phyloP scores from a whole-genome alignment of 179 eudicot species.

The Actinidia polygama region DNA sequence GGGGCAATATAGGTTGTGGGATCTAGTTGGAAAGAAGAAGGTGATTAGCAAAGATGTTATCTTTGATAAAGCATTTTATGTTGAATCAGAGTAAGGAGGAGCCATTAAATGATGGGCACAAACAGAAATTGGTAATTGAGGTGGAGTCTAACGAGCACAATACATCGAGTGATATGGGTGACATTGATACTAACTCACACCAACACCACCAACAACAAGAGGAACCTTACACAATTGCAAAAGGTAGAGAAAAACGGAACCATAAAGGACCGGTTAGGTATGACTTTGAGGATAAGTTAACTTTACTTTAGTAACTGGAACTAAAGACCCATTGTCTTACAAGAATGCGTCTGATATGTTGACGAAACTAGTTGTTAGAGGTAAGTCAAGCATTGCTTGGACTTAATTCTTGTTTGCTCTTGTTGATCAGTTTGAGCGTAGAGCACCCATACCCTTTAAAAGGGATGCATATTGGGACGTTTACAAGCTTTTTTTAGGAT shows the following conservation, averaged over 20 bases:
- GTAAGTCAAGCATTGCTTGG: too few relatives aligned
- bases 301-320: background rate
- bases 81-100: background rate
- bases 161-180: background rate
- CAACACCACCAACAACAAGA: too few relatives aligned
- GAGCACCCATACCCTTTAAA: too few relatives aligned
- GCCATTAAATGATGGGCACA: fast-evolving
- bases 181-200: background rate
- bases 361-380: too few relatives aligned
- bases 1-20: too few relatives aligned
- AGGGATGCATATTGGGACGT: too few relatives aligned
- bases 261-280: background rate
- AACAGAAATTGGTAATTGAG: background rate
- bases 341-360: too few relatives aligned
- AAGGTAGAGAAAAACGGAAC: background rate
- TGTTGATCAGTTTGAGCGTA: too few relatives aligned
- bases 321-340: background rate
- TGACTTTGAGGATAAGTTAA: background rate
- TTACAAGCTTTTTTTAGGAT: too few relatives aligned
- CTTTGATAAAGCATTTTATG: background rate
- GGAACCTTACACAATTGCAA: background rate
- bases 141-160: background rate
- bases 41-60: background rate
- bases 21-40: too few relatives aligned
- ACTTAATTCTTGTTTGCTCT: too few relatives aligned